Base-by-base conservation (phyloP, 139 green algal species). In the Closterium sp. region DNA sequence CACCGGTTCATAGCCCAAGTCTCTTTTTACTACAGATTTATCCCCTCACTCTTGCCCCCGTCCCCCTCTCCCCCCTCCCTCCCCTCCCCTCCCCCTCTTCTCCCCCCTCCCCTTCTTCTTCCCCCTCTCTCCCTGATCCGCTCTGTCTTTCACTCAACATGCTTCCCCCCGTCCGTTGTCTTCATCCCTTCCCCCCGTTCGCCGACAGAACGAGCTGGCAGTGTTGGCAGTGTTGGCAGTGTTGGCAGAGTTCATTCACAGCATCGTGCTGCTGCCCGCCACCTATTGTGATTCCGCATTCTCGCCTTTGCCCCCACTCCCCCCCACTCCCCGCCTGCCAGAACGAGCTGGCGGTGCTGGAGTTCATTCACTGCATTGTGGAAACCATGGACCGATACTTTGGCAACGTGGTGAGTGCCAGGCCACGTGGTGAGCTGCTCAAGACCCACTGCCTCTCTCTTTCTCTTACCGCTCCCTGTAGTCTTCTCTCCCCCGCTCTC, bases 281-380 rank as follows among this genome's bases (percentile, higher is more conserved):
- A n/a, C n/a, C n/a, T n/a, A n/a, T n/a, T n/a, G n/a, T n/a, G n/a
- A n/a, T n/a, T n/a, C n/a, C n/a, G n/a, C n/a, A n/a, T n/a, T n/a
- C n/a, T n/a, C n/a, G n/a, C n/a, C n/a, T n/a, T n/a, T n/a, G n/a
- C n/a, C n/a, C n/a, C n/a, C n/a, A n/a, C n/a, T n/a, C n/a, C n/a
- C n/a, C n/a, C n/a, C n/a, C n/a, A n/a, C n/a, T n/a, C n/a, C n/a
- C n/a, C 36, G 36, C 36, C 36, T 6, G 36, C 6, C 94, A 99
- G 97, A 99, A 99, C 90, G 98, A 99, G 95, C 95, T 99, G 31
- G 97, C 95, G 6, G 94, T 98, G 3, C 93, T 99, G 35, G 98
- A 99, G 95, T 97, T 99, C 94, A 99, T 99, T 84, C 98, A 98
- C 94, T 97, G 95, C 88, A 95, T 98, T 69, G 97, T 98, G 89